Base-by-base conservation (phyloP, 768 basidiomycete genomes). In the Lentinula raphanica region DNA sequence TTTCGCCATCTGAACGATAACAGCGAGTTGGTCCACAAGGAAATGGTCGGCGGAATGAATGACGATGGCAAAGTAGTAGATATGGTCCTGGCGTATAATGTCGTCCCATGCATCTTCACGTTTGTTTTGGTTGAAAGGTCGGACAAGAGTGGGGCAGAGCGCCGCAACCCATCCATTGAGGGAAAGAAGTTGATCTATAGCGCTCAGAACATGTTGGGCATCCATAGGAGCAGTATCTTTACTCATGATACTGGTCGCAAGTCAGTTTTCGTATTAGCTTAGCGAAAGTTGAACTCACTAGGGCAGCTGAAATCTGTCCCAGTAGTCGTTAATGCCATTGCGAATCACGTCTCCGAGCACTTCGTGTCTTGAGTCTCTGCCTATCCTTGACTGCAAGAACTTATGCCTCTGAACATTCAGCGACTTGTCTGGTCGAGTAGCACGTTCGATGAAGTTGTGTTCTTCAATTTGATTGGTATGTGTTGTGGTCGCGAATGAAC, bases 31-130 rank as follows among this genome's bases (percentile, higher is more conserved):
- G 75, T 98, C 97, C 63, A 98, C 92, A 55, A 98, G 84, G 76
- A 99, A 99, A 70, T 99, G 97, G 77, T 99, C 97, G 2, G 97
- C 97, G 3, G 94, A 96, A 71, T 99, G 96, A 45, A 99, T 90
- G 62, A 95, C 84, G 64, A 98, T 89, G 58, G 93, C 95, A 62
- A 99, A 82, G 70, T 88, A 99, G 78, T 98, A 99, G 17, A 98
- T 79, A 63, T 89, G 87, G 64, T 92, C 87, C 54, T 88, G 82
- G 32, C 79, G 80, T 25, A 88, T 85, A 60, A 99, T 86, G 71
- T 95, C 94, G 65, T 93, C 91, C 70, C 94, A 98, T 19, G 89
- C 81, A 63, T 89, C 85, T 56, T 95, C 86, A 60, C 85, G 80
- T 64, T 85, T 88, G 72, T 94, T 92, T 68, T 95, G 89, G 5